A percentile compares a stretch with the other conserved stretches of the same genome.
phyloP scores from a whole-genome alignment of 331 rosid species.

The Quercus lobata region DNA sequence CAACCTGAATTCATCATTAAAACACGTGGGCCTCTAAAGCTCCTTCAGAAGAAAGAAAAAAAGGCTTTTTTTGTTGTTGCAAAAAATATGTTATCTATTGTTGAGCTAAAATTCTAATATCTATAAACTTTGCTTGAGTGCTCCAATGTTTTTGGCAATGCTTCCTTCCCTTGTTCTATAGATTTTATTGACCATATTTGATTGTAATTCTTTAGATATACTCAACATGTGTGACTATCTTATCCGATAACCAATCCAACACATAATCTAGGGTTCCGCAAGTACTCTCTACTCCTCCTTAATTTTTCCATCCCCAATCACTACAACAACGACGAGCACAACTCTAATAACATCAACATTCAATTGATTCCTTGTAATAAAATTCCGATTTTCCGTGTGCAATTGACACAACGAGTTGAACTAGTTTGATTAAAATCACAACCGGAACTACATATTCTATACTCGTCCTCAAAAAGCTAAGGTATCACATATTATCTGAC shows the following conservation, averaged over 20 bases:
- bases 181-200: no score
- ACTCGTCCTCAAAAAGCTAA: not conserved
- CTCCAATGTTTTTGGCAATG: no score
- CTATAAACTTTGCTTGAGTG: no score
- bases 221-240: not conserved
- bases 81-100: not conserved
- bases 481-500: no score
- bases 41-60: not conserved
- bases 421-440: not conserved
- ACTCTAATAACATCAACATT: not conserved
- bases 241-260: not conserved
- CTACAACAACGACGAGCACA: not conserved
- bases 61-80: not conserved
- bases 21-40: conserved; percentile 16
- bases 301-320: not conserved
- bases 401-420: no score
- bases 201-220: no score
- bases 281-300: not conserved
- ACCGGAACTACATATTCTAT: not conserved
- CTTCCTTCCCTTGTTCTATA: no score
- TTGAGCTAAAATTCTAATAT: no score
- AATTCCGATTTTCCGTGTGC: no score
- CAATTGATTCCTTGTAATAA: no score
- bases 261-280: not conserved
- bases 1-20: conserved; percentile 63